Evolutionary conservation across 495 filamentous ascomycete genomes (phyloP).

Genomic region (Daldinia decipiens): DNA sequence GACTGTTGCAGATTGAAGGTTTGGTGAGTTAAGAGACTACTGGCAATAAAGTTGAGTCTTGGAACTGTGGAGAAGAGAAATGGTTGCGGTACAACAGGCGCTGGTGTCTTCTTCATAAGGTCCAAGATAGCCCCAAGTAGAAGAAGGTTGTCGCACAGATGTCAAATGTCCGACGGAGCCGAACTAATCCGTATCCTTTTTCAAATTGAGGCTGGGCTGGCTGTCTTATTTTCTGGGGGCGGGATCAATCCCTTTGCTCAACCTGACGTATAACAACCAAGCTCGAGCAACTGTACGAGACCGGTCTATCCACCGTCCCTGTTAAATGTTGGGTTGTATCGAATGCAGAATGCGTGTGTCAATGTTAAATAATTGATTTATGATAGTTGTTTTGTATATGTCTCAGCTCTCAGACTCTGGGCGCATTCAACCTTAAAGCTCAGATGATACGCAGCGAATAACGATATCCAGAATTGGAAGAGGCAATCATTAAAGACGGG

Average conservation of each 20-base stretch:
- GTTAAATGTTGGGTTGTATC: not conserved
- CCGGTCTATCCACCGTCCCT: not conserved
- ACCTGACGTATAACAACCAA: constrained; percentile 15
- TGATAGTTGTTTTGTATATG: not conserved
- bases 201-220: constrained; percentile 6
- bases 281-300: not conserved
- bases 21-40: constrained; percentile 13
- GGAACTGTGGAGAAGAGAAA: constrained; percentile 32
- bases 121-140: constrained; percentile 14
- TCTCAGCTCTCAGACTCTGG: not conserved
- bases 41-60: constrained; percentile 24
- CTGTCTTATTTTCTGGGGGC: constrained; percentile 3
- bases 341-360: not conserved
- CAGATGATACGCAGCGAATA: not conserved
- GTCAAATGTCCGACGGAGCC: constrained; percentile 46
- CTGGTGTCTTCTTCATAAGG: constrained; percentile 35
- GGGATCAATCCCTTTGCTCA: constrained; percentile 20
- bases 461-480: not conserved
- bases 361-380: constrained; percentile 2
- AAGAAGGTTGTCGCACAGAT: constrained; percentile 26
- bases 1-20: constrained; percentile 10
- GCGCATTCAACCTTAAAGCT: not conserved
- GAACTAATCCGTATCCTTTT: constrained; percentile 31
- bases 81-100: constrained; percentile 14
- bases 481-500: not conserved